Evolutionary conservation across 2,329 filamentous ascomycete genomes (phyloP).

Genomic region (Cryphonectria japonica): DNA sequence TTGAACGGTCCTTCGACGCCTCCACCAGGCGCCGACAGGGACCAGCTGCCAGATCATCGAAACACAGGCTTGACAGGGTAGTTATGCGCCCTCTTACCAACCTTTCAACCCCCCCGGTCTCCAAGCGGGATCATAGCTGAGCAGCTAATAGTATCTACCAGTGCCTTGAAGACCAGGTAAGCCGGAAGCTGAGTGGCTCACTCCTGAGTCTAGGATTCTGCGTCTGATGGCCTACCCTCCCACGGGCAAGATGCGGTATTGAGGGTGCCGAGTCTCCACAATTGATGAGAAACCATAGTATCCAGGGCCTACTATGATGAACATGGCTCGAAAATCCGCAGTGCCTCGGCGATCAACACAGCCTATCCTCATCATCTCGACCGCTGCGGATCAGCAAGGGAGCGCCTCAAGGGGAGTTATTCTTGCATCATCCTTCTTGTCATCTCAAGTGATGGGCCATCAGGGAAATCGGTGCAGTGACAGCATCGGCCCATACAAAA

Average conservation of each 20-base stretch:
- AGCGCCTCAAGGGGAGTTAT: constrained; percentile 15
- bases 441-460: constrained; percentile 3
- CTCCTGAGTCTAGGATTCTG: constrained; percentile 11
- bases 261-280: neutral
- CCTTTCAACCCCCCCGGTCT: neutral
- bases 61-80: constrained; percentile 21
- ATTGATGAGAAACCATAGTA: neutral
- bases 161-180: neutral
- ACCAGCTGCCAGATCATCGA: constrained; percentile 15
- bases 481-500: neutral
- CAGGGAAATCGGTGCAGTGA: neutral
- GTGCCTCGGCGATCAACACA: constrained; percentile 12
- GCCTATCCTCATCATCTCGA: neutral
- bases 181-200: constrained; percentile 1
- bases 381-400: constrained; percentile 7
- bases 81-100: neutral
- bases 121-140: constrained; percentile 7
- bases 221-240: constrained; percentile 8
- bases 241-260: constrained; percentile 1
- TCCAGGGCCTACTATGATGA: neutral
- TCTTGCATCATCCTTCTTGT: constrained; percentile 23
- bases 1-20: constrained; percentile 19
- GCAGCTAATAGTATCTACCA: constrained; percentile 6
- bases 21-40: constrained; percentile 14
- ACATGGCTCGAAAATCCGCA: neutral